Base-by-base conservation (phyloP, 495 filamentous ascomycete species). In the Eremomyces bilateralis region DNA sequence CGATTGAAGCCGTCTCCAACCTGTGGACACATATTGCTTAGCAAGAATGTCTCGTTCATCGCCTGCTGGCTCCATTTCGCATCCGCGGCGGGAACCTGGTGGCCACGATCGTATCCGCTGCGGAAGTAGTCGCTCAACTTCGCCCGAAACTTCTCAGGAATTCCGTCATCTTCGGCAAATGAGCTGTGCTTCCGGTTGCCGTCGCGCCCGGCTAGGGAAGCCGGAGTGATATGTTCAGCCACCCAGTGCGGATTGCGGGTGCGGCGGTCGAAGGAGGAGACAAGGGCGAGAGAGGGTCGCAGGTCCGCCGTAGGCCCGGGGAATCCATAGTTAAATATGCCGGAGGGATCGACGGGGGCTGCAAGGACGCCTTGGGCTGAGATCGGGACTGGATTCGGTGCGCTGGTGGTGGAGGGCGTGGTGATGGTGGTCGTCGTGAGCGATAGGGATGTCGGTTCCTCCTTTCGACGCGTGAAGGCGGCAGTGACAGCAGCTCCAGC, bases 1-100 rank as follows among this genome's bases (percentile, higher is more conserved):
- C 88, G 65, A 56, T 97, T 97, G 61, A 97, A 97, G 20, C 88
- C 88, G 50, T 88, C 79, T 33, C 88, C 88, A 2, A 97, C 85
- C 54, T 97, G 88, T 13, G 88, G 88, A 45, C 80, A 91, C 84
- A 97, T 97, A 58, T 97, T 97, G 49, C 62, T 76, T 27, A 97
- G 67, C 43, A 64, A 67, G 49, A 97, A 97, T 1, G 88, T 97
- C 31, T 74, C 80, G 57, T 97, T 73, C 76, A 97, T 85, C 13
- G 90, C 88, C 12, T 65, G 52, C 51, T 97, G 88, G 25, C 71
- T 76, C 82, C 90, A 97, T 56, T 90, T 90, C 29, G 80, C 81
- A 55, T 97, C 88, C 11, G 88, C 88, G 1, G 88, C 88, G 6
- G 88, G 88, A n/a, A 92, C 88, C 49, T 77, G 72, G 50, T 77